Base-by-base conservation (phyloP, 768 basidiomycete species). In the Tubosaeta sp. region DNA sequence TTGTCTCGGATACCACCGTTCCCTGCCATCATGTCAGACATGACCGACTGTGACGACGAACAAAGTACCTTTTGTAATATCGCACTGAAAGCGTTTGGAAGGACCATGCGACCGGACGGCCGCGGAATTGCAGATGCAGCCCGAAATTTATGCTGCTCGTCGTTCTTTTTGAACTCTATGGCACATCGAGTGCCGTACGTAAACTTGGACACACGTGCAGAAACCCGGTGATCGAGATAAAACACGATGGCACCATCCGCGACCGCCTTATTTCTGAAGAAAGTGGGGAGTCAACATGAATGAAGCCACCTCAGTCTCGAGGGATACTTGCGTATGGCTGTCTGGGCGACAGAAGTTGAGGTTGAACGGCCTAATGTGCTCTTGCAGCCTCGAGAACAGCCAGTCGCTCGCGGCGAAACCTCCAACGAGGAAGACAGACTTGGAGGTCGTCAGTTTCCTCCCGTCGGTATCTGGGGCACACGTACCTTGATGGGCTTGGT, bases 301-400 rank as follows among this genome's bases (percentile, higher is more conserved):
- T 9, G 35, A 34, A 51, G 16, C 11, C n/a, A 8, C 22, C 8
- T 27, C 33, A 2, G n/a, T 26, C 13, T 33, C 7, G 17, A 38
- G 65, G 68, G 27, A 16, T 51, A 26, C 65, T 54, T 12, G 80
- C 82, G 80, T 72, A 59, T 79, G 76, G 31, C 72, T 73, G 49
- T 82, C 78, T 6, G 80, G 81, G 4, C 80, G 73, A 51, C 73
- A 71, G 35, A 83, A 69, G 19, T 70, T 65, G 32, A 81, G 48
- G 2, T 71, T 67, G 12, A 70, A 49, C 0, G 67, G 64, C 19
- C 54, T 61, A n/a, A 82, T 59, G 2, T 67, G 57, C 1, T 41
- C 50, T 37, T 68, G 60, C 16, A 77, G 51, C 26, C 39, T 66
- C 13, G 58, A 53, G 33, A 72, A 77, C 9, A 78, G 66, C 71